Conservation (phyloP, 305 asterid genomes). For the Striga hermonthica region DNA sequence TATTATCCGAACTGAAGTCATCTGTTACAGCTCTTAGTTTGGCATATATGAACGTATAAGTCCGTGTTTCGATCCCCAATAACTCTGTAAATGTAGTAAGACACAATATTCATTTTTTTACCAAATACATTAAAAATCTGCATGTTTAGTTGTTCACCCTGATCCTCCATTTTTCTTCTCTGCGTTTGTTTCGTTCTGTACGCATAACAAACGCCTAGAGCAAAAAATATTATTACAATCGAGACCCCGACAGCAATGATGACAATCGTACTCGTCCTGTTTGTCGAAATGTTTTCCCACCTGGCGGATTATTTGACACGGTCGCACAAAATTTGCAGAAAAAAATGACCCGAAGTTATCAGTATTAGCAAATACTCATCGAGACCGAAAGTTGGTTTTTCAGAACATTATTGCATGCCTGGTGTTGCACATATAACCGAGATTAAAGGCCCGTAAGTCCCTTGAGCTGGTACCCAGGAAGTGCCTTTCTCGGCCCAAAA, state of each 20-base stretch:
- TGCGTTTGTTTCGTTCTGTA: slow-evolving; percentile 46
- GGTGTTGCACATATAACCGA: slow-evolving; percentile 69
- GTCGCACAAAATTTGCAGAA: slow-evolving; percentile 42
- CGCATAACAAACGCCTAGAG: slow-evolving; percentile 36
- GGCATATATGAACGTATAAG: slow-evolving; percentile 61
- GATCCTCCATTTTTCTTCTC: slow-evolving; percentile 41
- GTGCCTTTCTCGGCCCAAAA: slow-evolving; percentile 71
- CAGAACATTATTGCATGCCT: slow-evolving; percentile 23
- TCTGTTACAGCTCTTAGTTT: slow-evolving; percentile 65
- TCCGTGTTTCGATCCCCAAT: slow-evolving; percentile 59
- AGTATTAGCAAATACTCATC: background rate
- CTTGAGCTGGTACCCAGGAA: slow-evolving; percentile 65
- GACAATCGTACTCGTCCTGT: slow-evolving; percentile 43
- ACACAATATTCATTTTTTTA: background rate
- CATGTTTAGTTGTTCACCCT: too few species aligned
- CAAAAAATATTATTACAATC: slow-evolving; percentile 36
- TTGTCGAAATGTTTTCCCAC: slow-evolving; percentile 33
- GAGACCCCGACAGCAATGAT: slow-evolving; percentile 42
- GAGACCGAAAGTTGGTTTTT: background rate
- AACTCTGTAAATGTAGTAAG: slow-evolving; percentile 46
- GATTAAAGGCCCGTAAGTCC: slow-evolving; percentile 65
- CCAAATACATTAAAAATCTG: background rate
- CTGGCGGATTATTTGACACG: slow-evolving; percentile 39
- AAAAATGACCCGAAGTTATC: slow-evolving; percentile 1
- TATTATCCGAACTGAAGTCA: slow-evolving; percentile 55